Evolutionary conservation across 345 rosid genomes (phyloP), one percentile per base, ranked within the genome.

Genomic region (Rubroshorea leprosula): DNA sequence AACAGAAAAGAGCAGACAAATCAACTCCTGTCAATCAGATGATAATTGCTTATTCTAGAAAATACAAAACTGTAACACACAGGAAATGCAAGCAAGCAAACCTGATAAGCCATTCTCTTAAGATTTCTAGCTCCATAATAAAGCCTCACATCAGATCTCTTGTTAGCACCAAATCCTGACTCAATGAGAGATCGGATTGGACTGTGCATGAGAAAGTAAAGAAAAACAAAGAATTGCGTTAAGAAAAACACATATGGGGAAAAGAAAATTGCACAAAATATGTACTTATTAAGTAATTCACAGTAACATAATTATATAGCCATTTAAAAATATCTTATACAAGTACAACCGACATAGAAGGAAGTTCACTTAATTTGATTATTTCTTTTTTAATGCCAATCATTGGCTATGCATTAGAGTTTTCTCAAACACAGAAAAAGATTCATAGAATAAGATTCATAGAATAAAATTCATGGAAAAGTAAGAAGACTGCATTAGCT

Each of bases 51-150:
- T 17, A 18, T 57, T 35, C n/a, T 45, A 26, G 26, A 27, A 41
- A 25, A 27, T 51, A 12, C 39, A 3, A 55, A 47, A 46, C 22
- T 15, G 20, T 45, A 48, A 14, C 35, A 27, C 19, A 51, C 44
- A 2, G 17, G 46, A 59, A 20, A 20, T 24, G 60, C 5, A 60
- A 26, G 68, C 50, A 57, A 35, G 41, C 41, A 35, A 75, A 93
- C 99, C 96, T 87, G 96, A 64, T 89, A 93, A 60, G 97, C 99
- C 96, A 93, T 89, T 71, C 94, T 87, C 69, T 66, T 73, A 19
- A 93, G 89, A 76, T 82, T 93, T 78, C 97, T 82, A 45, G 92
- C 97, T 23, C 97, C 97, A 51, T 93, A 93, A 72, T 89, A 93
- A 24, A 93, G 82, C 71, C 97, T 83, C 22, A 87, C 97, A 48